Evolutionary conservation across 441 rosid genomes (phyloP).

Genomic region (Raphanus hybrid): DNA sequence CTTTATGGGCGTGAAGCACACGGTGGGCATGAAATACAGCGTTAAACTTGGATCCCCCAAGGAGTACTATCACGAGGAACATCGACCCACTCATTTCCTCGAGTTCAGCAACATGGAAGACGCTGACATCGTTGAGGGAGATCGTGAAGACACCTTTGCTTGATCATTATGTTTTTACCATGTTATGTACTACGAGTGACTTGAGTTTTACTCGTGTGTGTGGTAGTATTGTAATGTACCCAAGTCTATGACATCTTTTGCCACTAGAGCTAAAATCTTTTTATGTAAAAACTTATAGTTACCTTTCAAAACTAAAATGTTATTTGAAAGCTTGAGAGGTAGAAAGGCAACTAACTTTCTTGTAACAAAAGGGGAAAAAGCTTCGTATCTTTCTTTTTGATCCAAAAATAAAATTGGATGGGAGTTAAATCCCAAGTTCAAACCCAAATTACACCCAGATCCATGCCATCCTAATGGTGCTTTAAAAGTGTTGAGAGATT

Average conservation of each 20-base stretch:
- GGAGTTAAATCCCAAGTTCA: no score
- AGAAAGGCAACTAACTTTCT: no score
- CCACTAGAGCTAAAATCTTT: background rate
- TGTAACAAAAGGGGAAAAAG: no score
- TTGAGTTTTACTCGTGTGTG: background rate
- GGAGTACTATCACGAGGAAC: background rate
- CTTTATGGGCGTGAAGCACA: constrained; percentile 3
- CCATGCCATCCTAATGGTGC: no score
- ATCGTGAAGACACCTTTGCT: constrained; percentile 10
- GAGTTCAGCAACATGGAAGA: constrained; percentile 6
- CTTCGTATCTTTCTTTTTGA: no score
- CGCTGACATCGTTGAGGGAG: background rate
- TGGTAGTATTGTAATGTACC: background rate
- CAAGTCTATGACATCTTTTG: background rate
- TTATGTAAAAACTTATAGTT: no score
- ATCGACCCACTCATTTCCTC: background rate
- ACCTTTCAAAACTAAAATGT: no score
- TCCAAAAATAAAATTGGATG: no score
- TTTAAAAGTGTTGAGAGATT: no score
- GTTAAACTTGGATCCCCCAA: background rate
- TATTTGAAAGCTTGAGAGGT: no score
- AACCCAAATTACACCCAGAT: no score
- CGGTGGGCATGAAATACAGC: background rate
- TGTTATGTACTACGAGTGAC: background rate
- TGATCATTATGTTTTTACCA: background rate